phyloP scores from a whole-genome alignment of 2,329 filamentous ascomycete genomes.

The Neopestalotiopsis clavispora region DNA sequence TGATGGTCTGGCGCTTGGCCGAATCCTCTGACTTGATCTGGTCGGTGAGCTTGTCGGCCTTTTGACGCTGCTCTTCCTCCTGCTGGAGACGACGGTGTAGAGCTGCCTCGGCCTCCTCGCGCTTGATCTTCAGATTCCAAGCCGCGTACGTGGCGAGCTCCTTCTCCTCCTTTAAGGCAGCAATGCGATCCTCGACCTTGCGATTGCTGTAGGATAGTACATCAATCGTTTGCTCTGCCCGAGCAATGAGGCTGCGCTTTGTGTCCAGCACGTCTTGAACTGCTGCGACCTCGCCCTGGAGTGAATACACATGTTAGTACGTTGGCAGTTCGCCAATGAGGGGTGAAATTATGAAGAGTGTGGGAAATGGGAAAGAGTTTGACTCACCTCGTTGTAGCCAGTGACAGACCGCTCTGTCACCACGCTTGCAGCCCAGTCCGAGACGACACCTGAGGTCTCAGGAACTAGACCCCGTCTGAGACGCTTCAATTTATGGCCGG shows the following conservation, averaged over 20 bases:
- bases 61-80: no score
- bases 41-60: constrained; percentile 11
- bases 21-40: constrained; percentile 21
- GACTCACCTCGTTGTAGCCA: no score
- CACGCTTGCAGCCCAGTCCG: constrained; percentile 17
- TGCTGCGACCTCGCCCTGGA: neutral
- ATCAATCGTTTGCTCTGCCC: neutral
- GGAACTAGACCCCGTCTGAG: constrained; percentile 15
- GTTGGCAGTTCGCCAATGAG: no score
- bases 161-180: constrained; percentile 1
- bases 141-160: neutral
- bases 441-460: neutral
- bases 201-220: neutral
- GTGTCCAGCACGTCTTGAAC: neutral
- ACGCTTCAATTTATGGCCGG: constrained; percentile 27
- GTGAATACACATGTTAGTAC: constrained; percentile 21
- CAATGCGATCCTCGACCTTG: constrained; percentile 3
- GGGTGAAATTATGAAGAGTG: no score
- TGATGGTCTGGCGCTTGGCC: constrained; percentile 3
- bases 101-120: no score
- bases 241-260: neutral
- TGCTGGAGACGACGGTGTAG: no score
- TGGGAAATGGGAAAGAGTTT: no score
- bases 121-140: no score
- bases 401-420: constrained; percentile 3